phyloP scores from a whole-genome alignment of 2,329 filamentous ascomycete genomes.

The Ophiocordyceps robertsii region DNA sequence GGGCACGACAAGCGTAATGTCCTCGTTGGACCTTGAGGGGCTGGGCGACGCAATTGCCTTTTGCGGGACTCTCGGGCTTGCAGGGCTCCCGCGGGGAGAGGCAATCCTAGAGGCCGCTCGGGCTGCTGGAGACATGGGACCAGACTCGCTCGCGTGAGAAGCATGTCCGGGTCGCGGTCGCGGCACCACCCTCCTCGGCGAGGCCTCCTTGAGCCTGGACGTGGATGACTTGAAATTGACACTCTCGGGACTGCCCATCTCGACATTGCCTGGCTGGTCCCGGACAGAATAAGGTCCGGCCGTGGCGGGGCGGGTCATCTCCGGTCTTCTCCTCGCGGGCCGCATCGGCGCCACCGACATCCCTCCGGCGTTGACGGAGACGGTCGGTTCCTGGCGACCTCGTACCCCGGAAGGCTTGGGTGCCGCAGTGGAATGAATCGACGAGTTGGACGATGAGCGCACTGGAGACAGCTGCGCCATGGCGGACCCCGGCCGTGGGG shows the following conservation, averaged over 20 bases:
- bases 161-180: slow-evolving; percentile 33
- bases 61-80: slow-evolving; percentile 21
- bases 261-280: slow-evolving; percentile 24
- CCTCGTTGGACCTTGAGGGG: slow-evolving; percentile 35
- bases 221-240: slow-evolving; percentile 31
- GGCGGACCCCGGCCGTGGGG: slow-evolving; percentile 46
- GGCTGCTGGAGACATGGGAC: slow-evolving; percentile 30
- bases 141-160: slow-evolving; percentile 37
- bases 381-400: slow-evolving; percentile 27
- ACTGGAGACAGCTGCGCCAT: slow-evolving; percentile 48
- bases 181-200: slow-evolving; percentile 36
- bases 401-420: slow-evolving; percentile 22
- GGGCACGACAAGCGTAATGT: slow-evolving; percentile 39
- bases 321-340: slow-evolving; percentile 43
- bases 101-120: slow-evolving; percentile 16
- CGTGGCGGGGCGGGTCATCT: slow-evolving; percentile 47
- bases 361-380: slow-evolving; percentile 36
- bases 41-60: slow-evolving; percentile 20
- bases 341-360: slow-evolving; percentile 52
- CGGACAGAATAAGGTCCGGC: slow-evolving; percentile 53
- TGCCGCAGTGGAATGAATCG: slow-evolving; percentile 13
- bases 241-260: slow-evolving; percentile 30
- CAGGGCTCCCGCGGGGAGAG: slow-evolving; percentile 29
- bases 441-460: slow-evolving; percentile 24
- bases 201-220: slow-evolving; percentile 35